Percentiles rank a stretch among this genome's conserved stretches.
Evolutionary conservation across 106 monocot species (phyloP).

Genomic region (Dioscorea dumetorum): DNA sequence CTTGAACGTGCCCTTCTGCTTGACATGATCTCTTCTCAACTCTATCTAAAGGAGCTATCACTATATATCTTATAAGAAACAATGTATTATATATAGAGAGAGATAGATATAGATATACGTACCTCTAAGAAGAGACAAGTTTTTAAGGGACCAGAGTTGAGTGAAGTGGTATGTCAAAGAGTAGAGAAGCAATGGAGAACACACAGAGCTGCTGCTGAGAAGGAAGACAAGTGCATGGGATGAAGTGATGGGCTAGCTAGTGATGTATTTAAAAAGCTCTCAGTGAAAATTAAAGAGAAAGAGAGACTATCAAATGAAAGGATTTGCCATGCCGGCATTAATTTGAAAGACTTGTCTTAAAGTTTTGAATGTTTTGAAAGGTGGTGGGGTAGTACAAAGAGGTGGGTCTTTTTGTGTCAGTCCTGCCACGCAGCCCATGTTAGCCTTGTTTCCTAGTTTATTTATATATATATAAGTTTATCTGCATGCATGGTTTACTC

Average conservation of each 20-base stretch:
- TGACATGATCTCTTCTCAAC: background rate
- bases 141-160: background rate
- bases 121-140: too few species aligned
- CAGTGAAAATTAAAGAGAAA: background rate
- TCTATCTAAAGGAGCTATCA: too few species aligned
- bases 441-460: background rate
- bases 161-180: too few species aligned
- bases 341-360: too few species aligned
- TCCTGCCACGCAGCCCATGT: background rate
- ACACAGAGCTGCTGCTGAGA: background rate
- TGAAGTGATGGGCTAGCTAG: slow-evolving; percentile 6
- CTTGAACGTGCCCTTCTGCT: slow-evolving; percentile 21
- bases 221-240: too few species aligned
- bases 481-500: background rate
- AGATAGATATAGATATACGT: background rate
- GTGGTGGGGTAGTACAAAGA: too few species aligned
- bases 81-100: background rate
- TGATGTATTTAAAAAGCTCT: slow-evolving; percentile 13
- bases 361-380: too few species aligned
- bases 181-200: background rate
- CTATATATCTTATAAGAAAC: background rate
- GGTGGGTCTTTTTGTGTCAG: too few species aligned
- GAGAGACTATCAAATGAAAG: background rate
- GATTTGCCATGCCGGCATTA: background rate
- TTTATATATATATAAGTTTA: background rate